These are phyloP conservation scores for Pelargonium citronellum DNA, from an alignment of 441 rosid genomes.

Conservation along the genomic window DNA sequence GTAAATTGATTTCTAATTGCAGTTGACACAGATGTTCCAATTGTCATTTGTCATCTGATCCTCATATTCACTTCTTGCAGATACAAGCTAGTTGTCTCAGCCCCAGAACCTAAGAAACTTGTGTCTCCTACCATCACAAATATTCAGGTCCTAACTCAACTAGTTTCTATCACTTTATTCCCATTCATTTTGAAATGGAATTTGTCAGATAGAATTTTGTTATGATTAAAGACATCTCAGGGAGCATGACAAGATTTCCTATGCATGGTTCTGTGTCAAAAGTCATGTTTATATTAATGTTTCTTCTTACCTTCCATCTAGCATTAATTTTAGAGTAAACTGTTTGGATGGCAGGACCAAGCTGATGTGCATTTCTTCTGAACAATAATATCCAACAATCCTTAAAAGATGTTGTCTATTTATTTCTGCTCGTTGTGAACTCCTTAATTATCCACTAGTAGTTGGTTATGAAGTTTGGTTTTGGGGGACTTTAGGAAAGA, in stretches of 20 bases:
- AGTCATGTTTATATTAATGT: background rate
- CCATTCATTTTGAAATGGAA: background rate
- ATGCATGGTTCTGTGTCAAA: background rate
- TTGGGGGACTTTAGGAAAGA: background rate
- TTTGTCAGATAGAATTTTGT: background rate
- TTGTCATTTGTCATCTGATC: conserved; percentile 5
- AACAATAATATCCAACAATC: background rate
- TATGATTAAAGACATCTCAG: background rate
- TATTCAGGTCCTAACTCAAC: conserved; percentile 58
- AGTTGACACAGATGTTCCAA: conserved; percentile 8
- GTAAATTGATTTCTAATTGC: conserved; percentile 5
- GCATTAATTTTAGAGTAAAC: background rate
- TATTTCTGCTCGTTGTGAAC: background rate
- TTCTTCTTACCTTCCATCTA: background rate
- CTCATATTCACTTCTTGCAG: conserved; percentile 35
- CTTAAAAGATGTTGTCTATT: background rate
- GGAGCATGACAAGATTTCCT: background rate
- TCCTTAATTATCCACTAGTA: background rate
- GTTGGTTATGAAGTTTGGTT: background rate
- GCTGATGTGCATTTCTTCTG: background rate
- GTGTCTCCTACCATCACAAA: conserved; percentile 72
- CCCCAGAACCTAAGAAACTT: conserved; percentile 75
- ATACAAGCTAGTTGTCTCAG: conserved; percentile 74
- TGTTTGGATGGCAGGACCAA: background rate
- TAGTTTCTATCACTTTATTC: too few species aligned